phyloP scores from a whole-genome alignment of 805 yeast species.

The Candida ficus region DNA sequence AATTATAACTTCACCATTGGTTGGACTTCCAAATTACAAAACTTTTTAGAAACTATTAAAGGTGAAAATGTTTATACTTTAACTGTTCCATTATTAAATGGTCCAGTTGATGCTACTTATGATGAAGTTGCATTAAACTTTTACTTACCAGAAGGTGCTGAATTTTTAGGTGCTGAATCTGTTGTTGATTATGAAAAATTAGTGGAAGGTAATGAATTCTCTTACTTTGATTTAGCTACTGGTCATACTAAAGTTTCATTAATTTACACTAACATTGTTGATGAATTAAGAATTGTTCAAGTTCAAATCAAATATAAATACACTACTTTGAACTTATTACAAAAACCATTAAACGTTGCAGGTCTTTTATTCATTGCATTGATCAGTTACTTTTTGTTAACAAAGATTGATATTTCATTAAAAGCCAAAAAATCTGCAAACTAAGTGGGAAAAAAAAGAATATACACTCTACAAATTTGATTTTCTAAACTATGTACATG shows the following conservation, averaged over 20 bases:
- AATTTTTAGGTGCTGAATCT: slow-evolving; percentile 47
- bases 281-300: slow-evolving; percentile 54
- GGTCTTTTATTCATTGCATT: slow-evolving; percentile 57
- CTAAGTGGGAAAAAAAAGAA: not conserved
- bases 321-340: slow-evolving; percentile 44
- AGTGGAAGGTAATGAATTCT: slow-evolving; percentile 31
- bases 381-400: slow-evolving; percentile 44
- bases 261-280: slow-evolving; percentile 56
- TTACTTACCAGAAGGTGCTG: slow-evolving; percentile 85
- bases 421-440: slow-evolving; percentile 20
- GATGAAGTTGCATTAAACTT: slow-evolving; percentile 54
- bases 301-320: slow-evolving; percentile 61
- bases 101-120: slow-evolving; percentile 67
- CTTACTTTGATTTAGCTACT: slow-evolving; percentile 65
- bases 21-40: slow-evolving; percentile 64
- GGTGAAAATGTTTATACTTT: slow-evolving; percentile 43
- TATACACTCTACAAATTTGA: not conserved
- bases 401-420: slow-evolving; percentile 40
- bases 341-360: slow-evolving; percentile 65
- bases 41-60: slow-evolving; percentile 41
- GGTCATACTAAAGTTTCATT: slow-evolving; percentile 78
- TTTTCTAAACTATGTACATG: not conserved
- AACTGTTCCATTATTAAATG: slow-evolving; percentile 66
- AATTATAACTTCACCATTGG: slow-evolving; percentile 91
- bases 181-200: slow-evolving; percentile 41